phyloP scores from a whole-genome alignment of 371 early-diverging fungal genomes.

The Mortierella sp. region DNA sequence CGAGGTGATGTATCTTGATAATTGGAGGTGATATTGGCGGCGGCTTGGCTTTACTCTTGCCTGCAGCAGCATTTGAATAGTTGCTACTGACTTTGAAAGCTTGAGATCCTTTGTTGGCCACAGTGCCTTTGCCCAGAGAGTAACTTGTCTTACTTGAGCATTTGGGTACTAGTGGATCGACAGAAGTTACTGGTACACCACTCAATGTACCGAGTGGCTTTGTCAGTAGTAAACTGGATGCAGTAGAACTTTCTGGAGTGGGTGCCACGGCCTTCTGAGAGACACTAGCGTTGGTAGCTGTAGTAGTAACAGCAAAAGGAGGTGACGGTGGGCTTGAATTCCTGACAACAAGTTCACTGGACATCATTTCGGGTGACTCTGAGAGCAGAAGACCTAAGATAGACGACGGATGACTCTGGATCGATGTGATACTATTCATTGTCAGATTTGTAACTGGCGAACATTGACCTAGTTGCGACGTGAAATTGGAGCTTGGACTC shows the following conservation, averaged over 20 bases:
- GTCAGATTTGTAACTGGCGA: constrained; percentile 23
- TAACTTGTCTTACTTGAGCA: neutral
- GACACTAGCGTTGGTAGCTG: neutral
- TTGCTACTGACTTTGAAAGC: neutral
- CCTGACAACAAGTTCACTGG: constrained; percentile 4
- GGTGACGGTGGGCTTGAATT: neutral
- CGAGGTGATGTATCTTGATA: constrained; percentile 2
- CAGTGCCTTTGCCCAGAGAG: neutral
- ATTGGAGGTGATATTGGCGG: neutral
- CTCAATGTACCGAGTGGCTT: neutral
- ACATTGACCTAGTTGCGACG: neutral
- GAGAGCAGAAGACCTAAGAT: constrained; percentile 43
- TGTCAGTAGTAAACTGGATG: constrained; percentile 8
- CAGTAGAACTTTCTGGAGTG: neutral
- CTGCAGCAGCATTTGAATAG: neutral
- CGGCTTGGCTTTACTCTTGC: neutral
- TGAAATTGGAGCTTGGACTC: neutral
- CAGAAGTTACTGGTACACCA: constrained; percentile 18
- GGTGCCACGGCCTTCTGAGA: neutral
- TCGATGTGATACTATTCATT: constrained; percentile 20
- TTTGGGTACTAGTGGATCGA: constrained; percentile 18
- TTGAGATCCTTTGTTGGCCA: neutral
- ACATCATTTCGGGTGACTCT: constrained; percentile 51
- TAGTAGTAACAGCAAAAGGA: neutral
- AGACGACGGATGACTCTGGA: constrained; percentile 38